A percentile compares a stretch with the other conserved stretches of the same genome.
Conservation (phyloP, 2,329 filamentous ascomycete species). For the Nemania sp. region DNA sequence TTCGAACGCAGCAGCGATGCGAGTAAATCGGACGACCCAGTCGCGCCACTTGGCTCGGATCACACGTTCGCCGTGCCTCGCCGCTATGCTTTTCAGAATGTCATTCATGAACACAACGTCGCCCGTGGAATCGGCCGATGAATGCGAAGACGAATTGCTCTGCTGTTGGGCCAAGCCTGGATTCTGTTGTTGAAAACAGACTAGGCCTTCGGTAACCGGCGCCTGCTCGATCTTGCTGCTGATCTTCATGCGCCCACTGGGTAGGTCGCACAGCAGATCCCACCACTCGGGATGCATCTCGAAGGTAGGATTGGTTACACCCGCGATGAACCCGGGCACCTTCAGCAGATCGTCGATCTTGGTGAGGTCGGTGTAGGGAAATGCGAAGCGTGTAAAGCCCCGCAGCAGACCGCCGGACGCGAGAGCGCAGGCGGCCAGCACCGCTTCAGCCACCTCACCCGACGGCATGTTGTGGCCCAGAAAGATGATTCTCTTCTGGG, state of each 20-base stretch:
- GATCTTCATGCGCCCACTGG: constrained; percentile 91
- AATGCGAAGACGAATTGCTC: constrained; percentile 40
- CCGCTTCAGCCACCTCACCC: constrained; percentile 95
- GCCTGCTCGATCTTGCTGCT: constrained; percentile 83
- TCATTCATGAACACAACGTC: constrained; percentile 88
- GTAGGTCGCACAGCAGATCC: constrained; percentile 93
- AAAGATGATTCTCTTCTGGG: constrained; percentile 95
- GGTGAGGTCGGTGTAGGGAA: constrained; percentile 95
- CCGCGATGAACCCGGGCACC: constrained; percentile 95
- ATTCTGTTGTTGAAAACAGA: constrained; percentile 85
- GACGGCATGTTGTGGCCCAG: constrained; percentile 94
- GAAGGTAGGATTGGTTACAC: constrained; percentile 96
- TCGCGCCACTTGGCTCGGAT: constrained; percentile 91
- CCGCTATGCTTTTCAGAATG: constrained; percentile 79
- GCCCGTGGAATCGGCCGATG: constrained; percentile 70
- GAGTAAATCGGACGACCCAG: constrained; percentile 92
- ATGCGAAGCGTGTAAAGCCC: constrained; percentile 93
- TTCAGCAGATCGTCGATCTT: constrained; percentile 97
- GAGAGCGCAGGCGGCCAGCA: constrained; percentile 92
- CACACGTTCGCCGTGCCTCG: constrained; percentile 85
- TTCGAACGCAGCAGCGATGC: constrained; percentile 91
- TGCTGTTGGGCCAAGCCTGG: constrained; percentile 57
- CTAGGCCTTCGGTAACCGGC: constrained; percentile 78
- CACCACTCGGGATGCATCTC: constrained; percentile 96
- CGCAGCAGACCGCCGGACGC: constrained; percentile 89